Percentiles rank a stretch among this genome's conserved stretches.
phyloP scores from a whole-genome alignment of 768 basidiomycete genomes.

The Lentinula lateritia region DNA sequence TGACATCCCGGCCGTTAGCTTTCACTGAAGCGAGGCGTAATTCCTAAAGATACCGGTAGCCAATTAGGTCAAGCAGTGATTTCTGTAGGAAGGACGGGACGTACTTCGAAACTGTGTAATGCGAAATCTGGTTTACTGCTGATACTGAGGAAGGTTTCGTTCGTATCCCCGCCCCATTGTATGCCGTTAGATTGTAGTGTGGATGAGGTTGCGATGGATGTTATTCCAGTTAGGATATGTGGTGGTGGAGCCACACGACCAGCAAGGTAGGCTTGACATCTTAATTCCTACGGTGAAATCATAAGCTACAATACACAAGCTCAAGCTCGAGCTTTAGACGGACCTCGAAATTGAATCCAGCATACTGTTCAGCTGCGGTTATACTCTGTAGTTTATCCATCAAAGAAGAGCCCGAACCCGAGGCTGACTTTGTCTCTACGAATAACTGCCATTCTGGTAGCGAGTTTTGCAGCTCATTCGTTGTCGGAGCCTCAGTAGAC shows the following conservation, averaged over 20 bases:
- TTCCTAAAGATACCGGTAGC: background rate
- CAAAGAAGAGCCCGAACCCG: conserved; percentile 13
- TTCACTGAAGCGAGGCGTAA: conserved; percentile 3
- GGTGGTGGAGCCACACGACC: conserved; percentile 28
- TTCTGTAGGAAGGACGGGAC: too few species aligned
- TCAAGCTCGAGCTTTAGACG: conserved; percentile 6
- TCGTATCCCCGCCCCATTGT: conserved; percentile 6
- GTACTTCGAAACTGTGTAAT: conserved; percentile 15
- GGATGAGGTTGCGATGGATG: background rate
- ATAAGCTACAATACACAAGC: background rate
- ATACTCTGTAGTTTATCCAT: conserved; percentile 32
- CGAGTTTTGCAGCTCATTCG: conserved; percentile 12
- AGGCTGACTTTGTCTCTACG: conserved; percentile 16
- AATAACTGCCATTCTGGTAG: conserved; percentile 20
- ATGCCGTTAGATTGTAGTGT: background rate
- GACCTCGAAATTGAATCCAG: conserved; percentile 37
- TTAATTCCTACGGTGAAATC: conserved; percentile 32
- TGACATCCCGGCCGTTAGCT: conserved; percentile 5
- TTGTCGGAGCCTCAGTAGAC: conserved; percentile 8
- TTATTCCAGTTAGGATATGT: conserved; percentile 17
- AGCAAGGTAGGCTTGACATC: conserved; percentile 31
- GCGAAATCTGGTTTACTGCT: conserved; percentile 14
- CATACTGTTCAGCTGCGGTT: conserved; percentile 28
- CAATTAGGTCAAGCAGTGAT: background rate
- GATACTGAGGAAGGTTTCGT: conserved; percentile 7